A percentile compares a stretch with the other conserved stretches of the same genome.
phyloP scores from a whole-genome alignment of 306 rosid genomes.

The Gastrolobium villosum region DNA sequence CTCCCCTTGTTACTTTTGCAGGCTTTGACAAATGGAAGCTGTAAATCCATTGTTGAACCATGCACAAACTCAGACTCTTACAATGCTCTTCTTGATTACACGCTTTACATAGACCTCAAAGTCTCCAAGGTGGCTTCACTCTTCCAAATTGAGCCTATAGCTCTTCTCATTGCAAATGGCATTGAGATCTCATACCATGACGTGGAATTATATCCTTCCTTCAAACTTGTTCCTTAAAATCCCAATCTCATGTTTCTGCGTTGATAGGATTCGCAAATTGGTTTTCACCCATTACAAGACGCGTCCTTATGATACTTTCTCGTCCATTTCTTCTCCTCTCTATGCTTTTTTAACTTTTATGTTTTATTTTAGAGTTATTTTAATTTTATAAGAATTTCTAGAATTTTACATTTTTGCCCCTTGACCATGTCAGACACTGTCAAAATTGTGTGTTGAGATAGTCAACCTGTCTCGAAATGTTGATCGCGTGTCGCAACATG shows the following conservation, averaged over 20 bases:
- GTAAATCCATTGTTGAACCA: slow-evolving; percentile 96
- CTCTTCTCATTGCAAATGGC: slow-evolving; percentile 86
- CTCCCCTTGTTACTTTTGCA: slow-evolving; percentile 44
- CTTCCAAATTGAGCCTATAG: slow-evolving; percentile 88
- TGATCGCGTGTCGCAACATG: too few species aligned
- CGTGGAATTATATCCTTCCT: slow-evolving; percentile 94
- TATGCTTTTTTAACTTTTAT: too few species aligned
- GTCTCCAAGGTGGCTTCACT: slow-evolving; percentile 94
- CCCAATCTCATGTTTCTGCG: slow-evolving; percentile 86
- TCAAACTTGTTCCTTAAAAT: slow-evolving; percentile 80
- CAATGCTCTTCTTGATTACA: slow-evolving; percentile 89
- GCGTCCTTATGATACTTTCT: slow-evolving; percentile 82
- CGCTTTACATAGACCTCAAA: slow-evolving; percentile 91
- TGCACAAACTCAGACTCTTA: slow-evolving; percentile 89
- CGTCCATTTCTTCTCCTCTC: too few species aligned
- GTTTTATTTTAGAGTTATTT: too few species aligned
- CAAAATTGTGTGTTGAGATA: too few species aligned
- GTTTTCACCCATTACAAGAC: slow-evolving; percentile 81
- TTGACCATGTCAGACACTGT: too few species aligned
- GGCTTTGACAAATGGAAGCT: slow-evolving; percentile 48
- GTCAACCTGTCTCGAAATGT: too few species aligned
- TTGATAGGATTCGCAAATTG: slow-evolving; percentile 92
- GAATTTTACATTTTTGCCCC: too few species aligned
- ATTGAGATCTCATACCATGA: slow-evolving; percentile 93
- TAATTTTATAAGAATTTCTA: too few species aligned